Evolutionary conservation across 331 rosid genomes (phyloP).

Genomic region (Ulmus americana): DNA sequence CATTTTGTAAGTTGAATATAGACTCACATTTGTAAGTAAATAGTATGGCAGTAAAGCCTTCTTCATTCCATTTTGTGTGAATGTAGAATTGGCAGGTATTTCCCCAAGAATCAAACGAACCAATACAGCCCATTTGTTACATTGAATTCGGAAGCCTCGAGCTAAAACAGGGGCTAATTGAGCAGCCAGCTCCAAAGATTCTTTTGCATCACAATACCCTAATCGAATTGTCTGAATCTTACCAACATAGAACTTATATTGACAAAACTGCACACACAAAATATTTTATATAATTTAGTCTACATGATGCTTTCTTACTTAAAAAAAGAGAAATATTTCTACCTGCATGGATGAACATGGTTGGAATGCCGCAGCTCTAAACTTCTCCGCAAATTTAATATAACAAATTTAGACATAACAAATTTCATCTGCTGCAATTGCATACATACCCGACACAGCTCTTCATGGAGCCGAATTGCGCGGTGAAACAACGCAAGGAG

Average conservation of each 20-base stretch:
- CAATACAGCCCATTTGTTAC: slow-evolving; percentile 11
- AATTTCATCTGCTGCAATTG: not conserved
- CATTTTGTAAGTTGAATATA: not conserved
- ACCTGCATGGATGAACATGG: slow-evolving; percentile 11
- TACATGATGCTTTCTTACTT: not conserved
- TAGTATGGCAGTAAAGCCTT: slow-evolving; percentile 10
- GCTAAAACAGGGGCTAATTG: slow-evolving; percentile 5
- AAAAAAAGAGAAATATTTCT: not conserved
- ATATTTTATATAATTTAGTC: not conserved
- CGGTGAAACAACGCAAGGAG: slow-evolving; percentile 4
- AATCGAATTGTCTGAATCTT: slow-evolving; percentile 15
- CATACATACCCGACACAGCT: slow-evolving; percentile 9
- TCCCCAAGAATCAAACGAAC: not conserved
- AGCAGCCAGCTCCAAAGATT: not conserved
- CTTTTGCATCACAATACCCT: not conserved
- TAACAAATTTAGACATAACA: not conserved
- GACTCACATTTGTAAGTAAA: slow-evolving; percentile 7
- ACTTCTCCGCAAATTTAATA: slow-evolving; percentile 1
- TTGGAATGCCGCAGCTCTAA: slow-evolving; percentile 5
- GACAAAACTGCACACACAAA: slow-evolving; percentile 5
- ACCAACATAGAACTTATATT: slow-evolving; percentile 8
- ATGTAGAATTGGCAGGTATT: not conserved
- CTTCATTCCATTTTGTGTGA: slow-evolving; percentile 9
- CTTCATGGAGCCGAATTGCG: slow-evolving; percentile 1
- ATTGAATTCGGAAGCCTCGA: slow-evolving; percentile 8